Evolutionary conservation across 2,329 filamentous ascomycete species (phyloP), one percentile per base, ranked within the genome.

Genomic region (Xylaria sp.): DNA sequence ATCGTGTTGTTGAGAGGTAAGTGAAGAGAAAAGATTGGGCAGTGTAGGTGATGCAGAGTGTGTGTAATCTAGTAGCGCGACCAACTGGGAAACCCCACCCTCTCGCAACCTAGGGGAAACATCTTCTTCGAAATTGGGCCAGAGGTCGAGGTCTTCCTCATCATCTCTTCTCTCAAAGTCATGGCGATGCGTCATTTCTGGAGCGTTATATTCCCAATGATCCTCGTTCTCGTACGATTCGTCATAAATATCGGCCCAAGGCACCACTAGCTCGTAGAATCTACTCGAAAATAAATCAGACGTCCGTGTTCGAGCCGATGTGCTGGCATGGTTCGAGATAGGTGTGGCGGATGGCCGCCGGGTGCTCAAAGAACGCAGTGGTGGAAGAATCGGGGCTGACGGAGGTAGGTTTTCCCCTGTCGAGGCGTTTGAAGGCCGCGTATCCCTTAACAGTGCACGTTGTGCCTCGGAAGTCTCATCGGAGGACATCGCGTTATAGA

Each of bases 401-500:
- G 72, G 63, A 49, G 73, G 71, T 39, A 69, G 72, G 62, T 68
- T 77, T 69, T 66, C 75, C n/a, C 64, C 70, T 64, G 73, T 68
- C 8, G 75, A 72, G 66, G 68, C 48, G 61, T 75, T 73, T 36
- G 75, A 75, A 56, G 66, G 68, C 62, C 74, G 77, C 8, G 78
- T 75, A 36, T 81, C 80, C 61, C 79, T 77, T 36, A 78, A 80
- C 67, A 79, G 80, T 71, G 79, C 79, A 71, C 77, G 78, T 67
- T 78, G 80, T 49, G 79, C 66, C 60, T 81, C 79, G 54, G 78
- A 72, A 64, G 75, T 77, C 28, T 78, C 75, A 57, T 79, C 78
- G 55, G 79, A 78, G 67, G 81, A 78, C 79, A 82, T 82, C 65
- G 71, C 77, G 72, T 70, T 75, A 55, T 71, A 71, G n/a, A 71